phyloP scores from a whole-genome alignment of 2,329 filamentous ascomycete species.

The Apiospora malaysiana region DNA sequence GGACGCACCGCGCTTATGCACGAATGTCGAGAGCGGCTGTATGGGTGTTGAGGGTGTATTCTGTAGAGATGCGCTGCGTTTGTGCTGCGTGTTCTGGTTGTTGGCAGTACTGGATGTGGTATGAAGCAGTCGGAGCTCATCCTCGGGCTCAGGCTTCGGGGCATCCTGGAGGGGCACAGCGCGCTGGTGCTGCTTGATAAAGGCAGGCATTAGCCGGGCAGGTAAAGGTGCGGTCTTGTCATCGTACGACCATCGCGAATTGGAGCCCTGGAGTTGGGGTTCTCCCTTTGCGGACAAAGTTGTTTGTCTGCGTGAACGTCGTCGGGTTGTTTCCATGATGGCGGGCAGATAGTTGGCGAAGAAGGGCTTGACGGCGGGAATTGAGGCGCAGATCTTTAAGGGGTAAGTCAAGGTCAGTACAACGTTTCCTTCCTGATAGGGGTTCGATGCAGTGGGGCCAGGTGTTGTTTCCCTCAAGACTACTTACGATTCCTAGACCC shows the following conservation, averaged over 20 bases:
- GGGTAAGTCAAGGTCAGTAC: neutral
- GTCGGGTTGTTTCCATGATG: slow-evolving; percentile 30
- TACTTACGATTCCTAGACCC: slow-evolving; percentile 48
- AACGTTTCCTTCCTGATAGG: neutral
- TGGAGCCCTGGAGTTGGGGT: neutral
- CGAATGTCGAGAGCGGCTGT: neutral
- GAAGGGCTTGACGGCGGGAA: slow-evolving; percentile 52
- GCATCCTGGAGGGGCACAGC: neutral
- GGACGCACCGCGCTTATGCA: neutral
- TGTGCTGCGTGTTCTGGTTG: neutral
- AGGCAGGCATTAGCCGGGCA: neutral
- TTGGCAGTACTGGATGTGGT: neutral
- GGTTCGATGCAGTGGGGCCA: no score
- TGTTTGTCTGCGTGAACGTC: neutral
- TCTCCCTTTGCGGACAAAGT: neutral
- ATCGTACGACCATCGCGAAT: slow-evolving; percentile 8
- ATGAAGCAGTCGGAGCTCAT: neutral
- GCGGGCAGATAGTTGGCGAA: slow-evolving; percentile 33
- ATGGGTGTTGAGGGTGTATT: neutral
- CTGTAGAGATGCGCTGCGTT: slow-evolving; percentile 4
- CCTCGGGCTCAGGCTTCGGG: neutral
- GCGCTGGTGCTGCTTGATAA: neutral
- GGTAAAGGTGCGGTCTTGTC: neutral
- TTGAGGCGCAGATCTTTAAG: slow-evolving; percentile 49
- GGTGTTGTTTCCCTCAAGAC: neutral